A percentile compares a stretch with the other conserved stretches of the same genome.
phyloP scores from a whole-genome alignment of 306 rosid species.

The Lathyrus sativus region DNA sequence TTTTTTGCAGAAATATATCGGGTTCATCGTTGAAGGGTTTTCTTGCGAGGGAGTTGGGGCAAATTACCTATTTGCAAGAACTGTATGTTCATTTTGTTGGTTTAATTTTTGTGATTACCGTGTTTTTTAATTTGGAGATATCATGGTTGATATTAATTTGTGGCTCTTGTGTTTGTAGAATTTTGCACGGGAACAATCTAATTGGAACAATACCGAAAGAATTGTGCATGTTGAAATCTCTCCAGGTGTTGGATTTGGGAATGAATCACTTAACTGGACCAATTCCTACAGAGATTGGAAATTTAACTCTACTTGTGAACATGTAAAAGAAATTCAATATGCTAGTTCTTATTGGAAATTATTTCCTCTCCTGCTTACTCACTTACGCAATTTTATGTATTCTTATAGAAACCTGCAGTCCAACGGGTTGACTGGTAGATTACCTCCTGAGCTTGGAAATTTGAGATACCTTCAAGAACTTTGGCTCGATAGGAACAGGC shows the following conservation, averaged over 20 bases:
- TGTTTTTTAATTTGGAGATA: constrained; percentile 11
- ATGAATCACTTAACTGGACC: constrained; percentile 74
- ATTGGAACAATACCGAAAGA: constrained; percentile 84
- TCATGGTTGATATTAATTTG: constrained; percentile 35
- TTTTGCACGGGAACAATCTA: constrained; percentile 73
- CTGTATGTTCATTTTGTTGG: constrained; percentile 56
- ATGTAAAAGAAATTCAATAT: constrained; percentile 56
- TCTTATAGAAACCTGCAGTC: constrained; percentile 77
- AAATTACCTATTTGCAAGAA: constrained; percentile 74
- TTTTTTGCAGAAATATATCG: constrained; percentile 50
- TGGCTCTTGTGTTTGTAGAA: constrained; percentile 52
- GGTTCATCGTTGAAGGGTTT: constrained; percentile 74
- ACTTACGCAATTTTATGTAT: constrained; percentile 28
- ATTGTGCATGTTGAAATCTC: constrained; percentile 62
- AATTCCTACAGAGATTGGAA: constrained; percentile 86
- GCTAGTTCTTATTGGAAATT: constrained; percentile 18
- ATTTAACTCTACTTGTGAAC: constrained; percentile 56
- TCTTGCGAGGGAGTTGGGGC: constrained; percentile 78
- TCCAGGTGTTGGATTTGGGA: constrained; percentile 86
- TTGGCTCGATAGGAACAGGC: constrained; percentile 81
- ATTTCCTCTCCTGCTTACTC: not conserved
- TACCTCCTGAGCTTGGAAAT: constrained; percentile 74
- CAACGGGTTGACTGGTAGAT: constrained; percentile 71
- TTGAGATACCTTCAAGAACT: constrained; percentile 77
- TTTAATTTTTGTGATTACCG: constrained; percentile 23